These are phyloP conservation scores for Filobasidium uniguttulatum DNA, from an alignment of 1,284 basidiomycete species.

Conservation along the genomic window DNA sequence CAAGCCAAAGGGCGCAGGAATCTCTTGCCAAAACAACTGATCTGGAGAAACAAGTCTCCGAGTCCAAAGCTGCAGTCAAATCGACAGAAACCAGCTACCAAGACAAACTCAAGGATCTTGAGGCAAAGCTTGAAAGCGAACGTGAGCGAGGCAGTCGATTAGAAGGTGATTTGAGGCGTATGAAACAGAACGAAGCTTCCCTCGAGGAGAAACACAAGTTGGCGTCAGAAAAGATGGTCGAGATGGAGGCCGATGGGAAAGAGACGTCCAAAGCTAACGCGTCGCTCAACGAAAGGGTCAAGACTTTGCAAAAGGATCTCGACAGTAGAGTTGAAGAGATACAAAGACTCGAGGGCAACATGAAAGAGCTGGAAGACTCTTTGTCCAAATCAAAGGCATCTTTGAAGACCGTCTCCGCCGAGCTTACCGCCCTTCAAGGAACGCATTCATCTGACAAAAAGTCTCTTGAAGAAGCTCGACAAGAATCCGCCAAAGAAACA, in stretches of 20 bases:
- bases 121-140: conserved; percentile 25
- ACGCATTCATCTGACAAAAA: conserved; percentile 16
- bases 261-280: no score
- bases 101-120: conserved; percentile 14
- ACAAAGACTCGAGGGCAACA: conserved; percentile 11
- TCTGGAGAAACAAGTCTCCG: conserved; percentile 15
- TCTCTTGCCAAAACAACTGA: conserved; percentile 14
- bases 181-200: conserved; percentile 27
- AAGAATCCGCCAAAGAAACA: conserved; percentile 16
- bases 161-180: conserved; percentile 30
- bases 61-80: conserved; percentile 19
- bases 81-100: conserved; percentile 8
- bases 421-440: conserved; percentile 14
- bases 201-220: conserved; percentile 10
- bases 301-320: no score
- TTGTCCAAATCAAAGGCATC: conserved; percentile 2
- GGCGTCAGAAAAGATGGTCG: conserved; percentile 18
- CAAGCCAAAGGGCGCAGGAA: conserved; percentile 5
- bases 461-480: conserved; percentile 13
- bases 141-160: conserved; percentile 30
- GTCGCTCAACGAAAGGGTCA: no score
- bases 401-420: conserved; percentile 7
- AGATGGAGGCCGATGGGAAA: no score
- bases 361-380: conserved; percentile 3
- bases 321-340: no score